phyloP scores from a whole-genome alignment of 2,329 filamentous ascomycete species.

The Colletotrichum sp. region DNA sequence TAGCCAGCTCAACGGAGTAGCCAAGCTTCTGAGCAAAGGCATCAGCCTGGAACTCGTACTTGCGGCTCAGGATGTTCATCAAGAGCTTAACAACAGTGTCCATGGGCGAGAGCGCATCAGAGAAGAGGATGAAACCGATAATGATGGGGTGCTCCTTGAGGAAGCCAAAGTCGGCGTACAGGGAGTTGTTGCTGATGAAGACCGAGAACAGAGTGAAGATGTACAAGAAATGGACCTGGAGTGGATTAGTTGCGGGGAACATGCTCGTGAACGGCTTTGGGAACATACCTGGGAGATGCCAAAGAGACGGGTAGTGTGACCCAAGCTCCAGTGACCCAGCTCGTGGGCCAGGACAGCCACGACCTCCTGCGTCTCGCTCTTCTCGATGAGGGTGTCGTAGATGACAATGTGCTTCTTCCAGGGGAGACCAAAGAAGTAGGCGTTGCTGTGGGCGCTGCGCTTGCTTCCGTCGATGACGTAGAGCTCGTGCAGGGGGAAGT shows the following conservation, averaged over 20 bases:
- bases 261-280: background rate
- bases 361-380: slow-evolving; percentile 90
- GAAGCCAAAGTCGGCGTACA: slow-evolving; percentile 94
- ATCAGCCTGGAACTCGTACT: slow-evolving; percentile 96
- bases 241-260: background rate
- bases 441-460: slow-evolving; percentile 85
- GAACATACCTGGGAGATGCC: slow-evolving; percentile 77
- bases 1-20: slow-evolving; percentile 81
- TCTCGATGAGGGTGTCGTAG: slow-evolving; percentile 96
- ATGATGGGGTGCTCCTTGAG: slow-evolving; percentile 84
- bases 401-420: slow-evolving; percentile 99
- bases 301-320: slow-evolving; percentile 91
- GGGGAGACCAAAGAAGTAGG: slow-evolving; percentile 94
- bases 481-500: slow-evolving; percentile 91
- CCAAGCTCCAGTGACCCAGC: slow-evolving; percentile 95
- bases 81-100: slow-evolving; percentile 93
- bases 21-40: slow-evolving; percentile 85
- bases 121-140: slow-evolving; percentile 97
- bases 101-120: slow-evolving; percentile 92
- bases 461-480: slow-evolving; percentile 95
- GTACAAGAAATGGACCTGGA: slow-evolving; percentile 89
- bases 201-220: slow-evolving; percentile 96
- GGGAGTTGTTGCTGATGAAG: slow-evolving; percentile 92
- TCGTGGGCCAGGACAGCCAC: slow-evolving; percentile 95
- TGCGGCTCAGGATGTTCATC: slow-evolving; percentile 94